Base-by-base conservation (phyloP, 1,284 basidiomycete species). In the Boletus semigastroideus region DNA sequence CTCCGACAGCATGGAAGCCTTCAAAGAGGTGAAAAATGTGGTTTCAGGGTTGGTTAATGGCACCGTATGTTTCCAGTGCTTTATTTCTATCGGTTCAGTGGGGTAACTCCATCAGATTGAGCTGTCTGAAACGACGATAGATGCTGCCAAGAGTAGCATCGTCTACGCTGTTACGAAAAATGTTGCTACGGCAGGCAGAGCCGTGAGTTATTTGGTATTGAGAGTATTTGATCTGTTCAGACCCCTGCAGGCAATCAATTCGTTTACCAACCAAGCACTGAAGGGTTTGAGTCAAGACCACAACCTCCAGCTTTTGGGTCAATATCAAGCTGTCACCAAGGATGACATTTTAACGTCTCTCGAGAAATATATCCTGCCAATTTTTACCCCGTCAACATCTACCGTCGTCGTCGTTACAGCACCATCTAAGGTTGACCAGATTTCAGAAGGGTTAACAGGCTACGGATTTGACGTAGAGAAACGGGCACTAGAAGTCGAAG, bases 141-240 rank as follows among this genome's bases (percentile, higher is more conserved):
- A 98, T 62, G 90, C 92, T 1, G 94, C 95, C 5, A 95, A 97
- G 74, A 92, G 90, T 53, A 91, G 85, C 48, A 86, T 98, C 60
- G 93, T 96, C 10, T 98, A 87, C 66, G 77, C 79, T 19, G 87
- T 94, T 7, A 86, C 95, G 0, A 84, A 86, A 62, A 77, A 79
- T 42, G 90, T 96, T 28, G 88, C 93, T 25, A 97, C 93, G 1
- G 85, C 92, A 30, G 82, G 84, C 17, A 80, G 85, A 56, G 94
- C 95, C 34, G 96, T 95, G 66, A 66, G 81, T 72, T 17, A 42
- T 55, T 38, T 14, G 20, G n/a, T 4, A 38, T 30, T 43, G 7
- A 34, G 11, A 33, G 6, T 11, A 20, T 34, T 27, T 7, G 9
- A 31, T 41, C 42, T 30, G 31, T 48, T 59, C 45, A 62, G 40